Percentiles rank a stretch among this genome's conserved stretches.
Evolutionary conservation across 2,329 filamentous ascomycete species (phyloP).

Genomic region (Fusarium falciforme): DNA sequence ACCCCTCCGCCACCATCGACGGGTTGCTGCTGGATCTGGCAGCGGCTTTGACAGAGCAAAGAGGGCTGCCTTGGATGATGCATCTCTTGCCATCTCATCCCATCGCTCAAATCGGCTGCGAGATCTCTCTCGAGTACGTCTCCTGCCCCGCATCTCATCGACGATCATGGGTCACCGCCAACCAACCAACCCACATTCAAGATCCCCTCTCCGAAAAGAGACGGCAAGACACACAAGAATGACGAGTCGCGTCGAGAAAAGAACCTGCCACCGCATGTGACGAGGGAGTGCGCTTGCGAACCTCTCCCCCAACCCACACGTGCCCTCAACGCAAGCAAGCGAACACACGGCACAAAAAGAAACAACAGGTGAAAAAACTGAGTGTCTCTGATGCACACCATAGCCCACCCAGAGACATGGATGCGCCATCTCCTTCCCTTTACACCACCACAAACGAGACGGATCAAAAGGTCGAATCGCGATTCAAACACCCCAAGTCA

Average conservation of each 20-base stretch:
- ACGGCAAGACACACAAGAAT: slow-evolving; percentile 14
- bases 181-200: slow-evolving; percentile 16
- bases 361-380: not conserved
- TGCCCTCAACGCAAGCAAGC: slow-evolving; percentile 17
- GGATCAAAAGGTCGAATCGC: slow-evolving; percentile 13
- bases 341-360: slow-evolving; percentile 20
- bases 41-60: not conserved
- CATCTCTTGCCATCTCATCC: slow-evolving; percentile 27
- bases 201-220: slow-evolving; percentile 21
- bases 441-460: slow-evolving; percentile 7
- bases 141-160: slow-evolving; percentile 32
- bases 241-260: slow-evolving; percentile 23
- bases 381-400: slow-evolving; percentile 26
- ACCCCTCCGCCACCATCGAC: slow-evolving; percentile 6
- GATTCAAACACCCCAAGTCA: slow-evolving; percentile 1
- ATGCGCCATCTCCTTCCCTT: not conserved
- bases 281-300: slow-evolving; percentile 14
- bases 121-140: slow-evolving; percentile 34
- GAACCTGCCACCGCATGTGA: not conserved
- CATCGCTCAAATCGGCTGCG: slow-evolving; percentile 15
- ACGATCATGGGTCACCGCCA: slow-evolving; percentile 24
- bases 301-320: slow-evolving; percentile 17
- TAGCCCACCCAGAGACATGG: slow-evolving; percentile 7
- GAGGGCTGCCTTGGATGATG: slow-evolving; percentile 4
- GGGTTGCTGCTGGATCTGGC: slow-evolving; percentile 22